Evolutionary conservation across 495 filamentous ascomycete genomes (phyloP).

Genomic region (Tuber indicum): DNA sequence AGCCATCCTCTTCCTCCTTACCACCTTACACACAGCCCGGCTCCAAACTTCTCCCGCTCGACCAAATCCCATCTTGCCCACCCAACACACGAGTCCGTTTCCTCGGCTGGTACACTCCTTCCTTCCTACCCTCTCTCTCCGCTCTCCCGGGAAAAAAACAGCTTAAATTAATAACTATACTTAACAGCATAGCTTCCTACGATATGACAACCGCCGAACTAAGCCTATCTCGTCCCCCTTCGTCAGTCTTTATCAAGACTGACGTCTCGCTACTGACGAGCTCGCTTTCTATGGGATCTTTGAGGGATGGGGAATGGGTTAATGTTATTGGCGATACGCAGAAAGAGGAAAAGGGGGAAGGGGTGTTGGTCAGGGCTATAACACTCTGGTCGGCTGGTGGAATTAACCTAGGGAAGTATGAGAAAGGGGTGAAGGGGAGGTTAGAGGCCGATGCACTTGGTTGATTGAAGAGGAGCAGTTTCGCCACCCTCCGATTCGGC

Average conservation of each 20-base stretch:
- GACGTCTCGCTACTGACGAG: slow-evolving; percentile 57
- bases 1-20: background rate
- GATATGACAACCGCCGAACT: slow-evolving; percentile 54
- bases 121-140: slow-evolving; percentile 16
- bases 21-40: slow-evolving; percentile 12
- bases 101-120: slow-evolving; percentile 67
- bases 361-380: slow-evolving; percentile 23
- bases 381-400: slow-evolving; percentile 30
- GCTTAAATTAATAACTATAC: slow-evolving; percentile 9
- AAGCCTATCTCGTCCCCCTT: slow-evolving; percentile 58
- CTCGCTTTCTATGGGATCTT: slow-evolving; percentile 57
- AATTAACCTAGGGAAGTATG: slow-evolving; percentile 25
- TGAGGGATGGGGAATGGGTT: slow-evolving; percentile 72
- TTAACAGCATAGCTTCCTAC: slow-evolving; percentile 48
- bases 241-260: slow-evolving; percentile 58
- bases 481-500: background rate
- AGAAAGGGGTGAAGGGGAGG: slow-evolving; percentile 12
- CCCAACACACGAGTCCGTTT: slow-evolving; percentile 76
- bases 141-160: background rate
- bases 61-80: slow-evolving; percentile 51
- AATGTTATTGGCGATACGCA: slow-evolving; percentile 81
- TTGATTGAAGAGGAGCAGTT: background rate
- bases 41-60: slow-evolving; percentile 51
- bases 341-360: slow-evolving; percentile 4
- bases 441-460: slow-evolving; percentile 10